Percentiles rank a stretch among this genome's conserved stretches.
These are phyloP conservation scores for Nitzschia sp. DNA, from an alignment of 108 stramenopile species.

Conservation along the genomic window DNA sequence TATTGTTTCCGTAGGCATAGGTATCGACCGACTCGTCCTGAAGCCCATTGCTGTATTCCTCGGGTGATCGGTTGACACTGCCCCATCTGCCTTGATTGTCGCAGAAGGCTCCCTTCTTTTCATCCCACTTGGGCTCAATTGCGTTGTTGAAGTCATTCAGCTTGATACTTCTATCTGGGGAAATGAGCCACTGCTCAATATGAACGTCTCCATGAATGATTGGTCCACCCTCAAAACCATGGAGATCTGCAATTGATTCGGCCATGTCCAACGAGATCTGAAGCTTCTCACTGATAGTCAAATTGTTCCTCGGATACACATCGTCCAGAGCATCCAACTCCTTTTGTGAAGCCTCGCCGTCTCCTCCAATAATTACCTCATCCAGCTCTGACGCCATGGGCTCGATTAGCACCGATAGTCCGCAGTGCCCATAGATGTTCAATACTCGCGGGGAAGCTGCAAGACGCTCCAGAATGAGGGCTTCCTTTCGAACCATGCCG, in stretches of 20 bases:
- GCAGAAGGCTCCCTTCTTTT: slow-evolving; percentile 53
- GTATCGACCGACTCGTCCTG: slow-evolving; percentile 72
- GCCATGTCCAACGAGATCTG: slow-evolving; percentile 63
- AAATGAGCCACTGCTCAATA: slow-evolving; percentile 71
- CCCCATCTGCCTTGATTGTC: not conserved
- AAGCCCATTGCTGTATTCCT: slow-evolving; percentile 43
- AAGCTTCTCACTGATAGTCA: slow-evolving; percentile 58
- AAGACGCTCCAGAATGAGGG: slow-evolving; percentile 71
- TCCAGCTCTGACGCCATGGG: slow-evolving; percentile 43
- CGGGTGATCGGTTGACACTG: slow-evolving; percentile 49
- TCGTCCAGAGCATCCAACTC: slow-evolving; percentile 49
- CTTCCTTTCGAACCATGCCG: slow-evolving; percentile 51
- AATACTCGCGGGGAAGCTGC: slow-evolving; percentile 54
- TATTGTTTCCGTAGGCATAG: slow-evolving; percentile 69
- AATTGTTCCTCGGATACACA: slow-evolving; percentile 51
- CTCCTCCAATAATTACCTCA: slow-evolving; percentile 28
- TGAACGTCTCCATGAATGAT: slow-evolving; percentile 55
- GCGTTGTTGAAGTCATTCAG: slow-evolving; percentile 84
- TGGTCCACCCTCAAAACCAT: slow-evolving; percentile 58
- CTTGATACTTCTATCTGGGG: slow-evolving; percentile 45
- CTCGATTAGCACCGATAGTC: slow-evolving; percentile 46
- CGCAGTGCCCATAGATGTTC: slow-evolving; percentile 78
- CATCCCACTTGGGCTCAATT: slow-evolving; percentile 51
- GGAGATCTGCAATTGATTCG: slow-evolving; percentile 63
- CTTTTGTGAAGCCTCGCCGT: slow-evolving; percentile 32